These are phyloP conservation scores for Albizia julibrissin DNA, from an alignment of 306 rosid species.

Conservation along the genomic window DNA sequence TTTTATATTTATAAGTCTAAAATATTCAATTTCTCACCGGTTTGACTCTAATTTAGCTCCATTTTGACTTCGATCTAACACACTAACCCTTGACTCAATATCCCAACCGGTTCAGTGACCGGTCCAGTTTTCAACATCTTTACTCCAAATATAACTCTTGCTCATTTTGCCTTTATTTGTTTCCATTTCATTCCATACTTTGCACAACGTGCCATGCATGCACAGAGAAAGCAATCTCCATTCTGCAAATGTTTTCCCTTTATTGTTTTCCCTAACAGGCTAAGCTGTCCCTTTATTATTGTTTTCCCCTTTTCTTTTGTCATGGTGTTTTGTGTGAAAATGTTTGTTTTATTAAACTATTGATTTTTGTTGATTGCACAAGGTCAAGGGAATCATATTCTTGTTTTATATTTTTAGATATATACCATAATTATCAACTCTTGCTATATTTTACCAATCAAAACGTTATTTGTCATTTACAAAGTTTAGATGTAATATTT, in stretches of 20 bases:
- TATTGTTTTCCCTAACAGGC: too few relatives aligned
- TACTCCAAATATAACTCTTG: too few relatives aligned
- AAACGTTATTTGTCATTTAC: not conserved
- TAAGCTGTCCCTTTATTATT: too few relatives aligned
- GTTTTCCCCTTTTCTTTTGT: too few relatives aligned
- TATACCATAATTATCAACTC: not conserved
- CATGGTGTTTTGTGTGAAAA: not conserved
- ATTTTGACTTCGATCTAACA: too few relatives aligned
- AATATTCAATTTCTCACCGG: too few relatives aligned
- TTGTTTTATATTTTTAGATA: not conserved
- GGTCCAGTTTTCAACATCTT: too few relatives aligned
- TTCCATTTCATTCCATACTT: slow-evolving; percentile 13
- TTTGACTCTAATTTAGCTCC: too few relatives aligned
- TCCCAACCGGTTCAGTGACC: too few relatives aligned
- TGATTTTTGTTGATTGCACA: not conserved
- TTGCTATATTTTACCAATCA: not conserved
- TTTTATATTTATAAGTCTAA: too few relatives aligned
- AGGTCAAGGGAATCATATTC: not conserved
- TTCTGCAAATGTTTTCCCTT: too few relatives aligned
- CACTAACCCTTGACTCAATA: too few relatives aligned
- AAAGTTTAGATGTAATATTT: not conserved
- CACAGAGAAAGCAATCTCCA: not conserved
- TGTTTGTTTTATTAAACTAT: not conserved
- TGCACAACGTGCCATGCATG: slow-evolving; percentile 32
- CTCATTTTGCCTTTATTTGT: not conserved